Conservation (phyloP, 2,329 filamentous ascomycete species). For the Diaporthe citriasiana region DNA sequence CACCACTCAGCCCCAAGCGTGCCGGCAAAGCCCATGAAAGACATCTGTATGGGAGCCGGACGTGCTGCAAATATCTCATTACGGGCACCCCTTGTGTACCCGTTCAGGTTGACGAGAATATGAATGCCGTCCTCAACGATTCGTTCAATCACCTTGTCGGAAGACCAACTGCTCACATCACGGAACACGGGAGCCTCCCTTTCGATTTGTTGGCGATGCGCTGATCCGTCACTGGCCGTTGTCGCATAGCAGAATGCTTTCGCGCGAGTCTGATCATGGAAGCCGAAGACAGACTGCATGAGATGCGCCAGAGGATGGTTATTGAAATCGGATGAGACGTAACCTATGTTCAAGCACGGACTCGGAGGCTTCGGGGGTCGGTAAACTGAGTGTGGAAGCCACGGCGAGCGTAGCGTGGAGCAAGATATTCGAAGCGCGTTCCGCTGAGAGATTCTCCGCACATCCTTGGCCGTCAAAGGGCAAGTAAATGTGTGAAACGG, state of each 20-base stretch:
- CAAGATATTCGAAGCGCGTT: conserved; percentile 95
- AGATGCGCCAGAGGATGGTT: conserved; percentile 96
- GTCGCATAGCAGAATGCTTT: conserved; percentile 97
- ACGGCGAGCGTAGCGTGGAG: conserved; percentile 87
- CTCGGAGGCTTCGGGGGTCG: conserved; percentile 86
- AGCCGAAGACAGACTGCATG: conserved; percentile 98
- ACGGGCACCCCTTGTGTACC: conserved; percentile 94
- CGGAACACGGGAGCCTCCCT: conserved; percentile 90
- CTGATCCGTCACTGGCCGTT: conserved; percentile 88
- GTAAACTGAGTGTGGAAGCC: conserved; percentile 86
- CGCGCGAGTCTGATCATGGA: conserved; percentile 81
- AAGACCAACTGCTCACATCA: conserved; percentile 88
- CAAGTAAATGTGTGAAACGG: conserved; percentile 99
- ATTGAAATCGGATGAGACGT: conserved; percentile 98
- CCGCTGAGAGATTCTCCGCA: conserved; percentile 93
- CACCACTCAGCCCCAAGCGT: conserved; percentile 98
- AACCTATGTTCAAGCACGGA: conserved; percentile 91
- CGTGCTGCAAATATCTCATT: conserved; percentile 98
- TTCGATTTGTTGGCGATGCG: conserved; percentile 94
- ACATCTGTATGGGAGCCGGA: conserved; percentile 97
- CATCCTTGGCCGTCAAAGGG: conserved; percentile 89
- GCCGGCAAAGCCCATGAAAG: conserved; percentile 99
- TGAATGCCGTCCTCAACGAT: conserved; percentile 92
- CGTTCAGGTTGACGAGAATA: conserved; percentile 97
- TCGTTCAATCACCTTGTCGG: conserved; percentile 86